phyloP scores from a whole-genome alignment of 2,329 filamentous ascomycete genomes.

The Fusarium aywerte region DNA sequence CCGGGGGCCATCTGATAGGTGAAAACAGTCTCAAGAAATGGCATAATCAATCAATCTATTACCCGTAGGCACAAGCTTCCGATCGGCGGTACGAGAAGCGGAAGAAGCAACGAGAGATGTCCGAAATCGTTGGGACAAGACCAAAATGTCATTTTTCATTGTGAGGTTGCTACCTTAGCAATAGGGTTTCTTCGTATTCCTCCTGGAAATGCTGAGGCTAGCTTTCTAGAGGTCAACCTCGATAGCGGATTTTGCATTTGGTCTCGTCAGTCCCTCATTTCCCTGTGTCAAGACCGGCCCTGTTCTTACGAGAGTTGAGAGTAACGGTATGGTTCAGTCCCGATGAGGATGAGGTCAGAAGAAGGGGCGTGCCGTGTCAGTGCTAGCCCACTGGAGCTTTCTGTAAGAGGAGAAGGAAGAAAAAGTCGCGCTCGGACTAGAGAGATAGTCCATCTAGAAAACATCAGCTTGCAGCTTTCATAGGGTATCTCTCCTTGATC shows the following conservation, averaged over 20 bases:
- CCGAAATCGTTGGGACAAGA: conserved; percentile 20
- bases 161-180: conserved; percentile 13
- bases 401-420: conserved; percentile 24
- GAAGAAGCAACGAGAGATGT: conserved; percentile 35
- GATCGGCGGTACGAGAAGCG: conserved; percentile 27
- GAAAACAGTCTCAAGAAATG: conserved; percentile 19
- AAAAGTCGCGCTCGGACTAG: conserved; percentile 38
- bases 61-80: conserved; percentile 24
- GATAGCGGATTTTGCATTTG: conserved; percentile 6
- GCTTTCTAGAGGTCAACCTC: conserved; percentile 11
- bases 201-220: conserved; percentile 7
- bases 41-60: conserved; percentile 14
- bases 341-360: conserved; percentile 39
- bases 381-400: conserved; percentile 20
- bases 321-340: conserved; percentile 30
- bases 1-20: conserved; percentile 39
- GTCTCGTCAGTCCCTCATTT: conserved; percentile 12
- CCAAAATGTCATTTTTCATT: conserved; percentile 21
- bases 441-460: conserved; percentile 36
- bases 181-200: conserved; percentile 26
- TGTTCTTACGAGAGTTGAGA: conserved; percentile 24
- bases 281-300: conserved; percentile 13
- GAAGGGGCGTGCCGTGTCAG: conserved; percentile 31
- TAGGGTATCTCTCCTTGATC: conserved; percentile 36
- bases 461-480: conserved; percentile 42